phyloP scores from a whole-genome alignment of 2,329 filamentous ascomycete species.

The Penicillium sp. region DNA sequence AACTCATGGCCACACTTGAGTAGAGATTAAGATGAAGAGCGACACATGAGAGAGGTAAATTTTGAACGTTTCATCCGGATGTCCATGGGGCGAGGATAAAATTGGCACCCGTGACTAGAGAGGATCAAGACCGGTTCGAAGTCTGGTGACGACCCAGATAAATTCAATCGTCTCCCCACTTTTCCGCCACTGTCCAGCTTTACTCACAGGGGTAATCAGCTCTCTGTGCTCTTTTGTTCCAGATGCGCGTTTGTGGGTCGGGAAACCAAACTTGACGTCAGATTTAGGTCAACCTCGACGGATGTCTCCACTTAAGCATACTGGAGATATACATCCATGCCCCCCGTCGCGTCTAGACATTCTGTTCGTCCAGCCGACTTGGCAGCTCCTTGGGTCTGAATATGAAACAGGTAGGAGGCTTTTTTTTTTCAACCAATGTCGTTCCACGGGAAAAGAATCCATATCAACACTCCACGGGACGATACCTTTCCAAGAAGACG shows the following conservation, averaged over 20 bases:
- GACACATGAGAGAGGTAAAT: background rate
- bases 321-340: background rate
- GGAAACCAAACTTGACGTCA: background rate
- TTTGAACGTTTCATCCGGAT: background rate
- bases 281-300: background rate
- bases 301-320: background rate
- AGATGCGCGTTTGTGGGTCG: background rate
- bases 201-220: background rate
- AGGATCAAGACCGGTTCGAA: too few relatives aligned
- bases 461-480: constrained; percentile 6
- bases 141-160: too few relatives aligned
- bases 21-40: background rate
- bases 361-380: too few relatives aligned
- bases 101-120: too few relatives aligned
- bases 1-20: background rate
- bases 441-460: background rate
- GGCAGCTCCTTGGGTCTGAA: background rate
- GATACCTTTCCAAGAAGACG: constrained; percentile 22
- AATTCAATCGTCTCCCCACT: background rate
- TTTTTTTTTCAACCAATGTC: too few relatives aligned
- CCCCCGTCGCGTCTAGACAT: too few relatives aligned
- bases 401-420: background rate
- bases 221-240: background rate
- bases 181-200: background rate
- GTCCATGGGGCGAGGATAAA: background rate